Conservation (phyloP, 768 basidiomycete species). For the Scleroderma citrinum region DNA sequence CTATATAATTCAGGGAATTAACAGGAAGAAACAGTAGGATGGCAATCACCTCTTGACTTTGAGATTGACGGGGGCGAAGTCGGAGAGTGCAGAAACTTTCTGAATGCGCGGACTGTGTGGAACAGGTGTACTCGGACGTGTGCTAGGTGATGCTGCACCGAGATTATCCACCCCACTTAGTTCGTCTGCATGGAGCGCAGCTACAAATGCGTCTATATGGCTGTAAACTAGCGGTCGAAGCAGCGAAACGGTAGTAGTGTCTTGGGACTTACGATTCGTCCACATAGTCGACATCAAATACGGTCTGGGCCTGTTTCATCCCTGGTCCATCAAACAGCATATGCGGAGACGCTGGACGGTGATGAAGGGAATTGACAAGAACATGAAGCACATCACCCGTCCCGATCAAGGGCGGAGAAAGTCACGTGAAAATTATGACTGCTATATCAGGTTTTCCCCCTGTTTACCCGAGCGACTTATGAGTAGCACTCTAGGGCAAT, state of each 20-base stretch:
- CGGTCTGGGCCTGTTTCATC: constrained; percentile 10
- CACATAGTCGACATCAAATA: constrained; percentile 52
- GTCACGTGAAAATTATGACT: too few relatives aligned
- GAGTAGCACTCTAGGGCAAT: too few relatives aligned
- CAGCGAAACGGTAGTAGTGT: background rate
- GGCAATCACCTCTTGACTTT: constrained; percentile 61
- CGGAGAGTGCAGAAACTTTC: constrained; percentile 79
- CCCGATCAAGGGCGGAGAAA: too few relatives aligned
- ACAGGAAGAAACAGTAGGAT: background rate
- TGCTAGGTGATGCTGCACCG: constrained; percentile 17
- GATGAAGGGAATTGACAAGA: background rate
- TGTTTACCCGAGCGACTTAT: too few relatives aligned
- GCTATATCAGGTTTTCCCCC: too few relatives aligned
- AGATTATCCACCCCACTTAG: constrained; percentile 17
- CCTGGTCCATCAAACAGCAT: constrained; percentile 4
- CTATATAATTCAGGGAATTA: background rate
- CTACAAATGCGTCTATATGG: constrained; percentile 71
- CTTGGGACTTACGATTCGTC: constrained; percentile 58
- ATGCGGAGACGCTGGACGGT: background rate
- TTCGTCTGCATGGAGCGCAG: constrained; percentile 66
- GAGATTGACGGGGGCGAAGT: constrained; percentile 88
- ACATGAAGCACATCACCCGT: too few relatives aligned
- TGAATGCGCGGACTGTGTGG: constrained; percentile 47
- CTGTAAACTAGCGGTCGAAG: constrained; percentile 23
- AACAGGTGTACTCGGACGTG: constrained; percentile 16